Conservation (phyloP, 805 yeast species). For the Cyberlindnera mycetangii region DNA sequence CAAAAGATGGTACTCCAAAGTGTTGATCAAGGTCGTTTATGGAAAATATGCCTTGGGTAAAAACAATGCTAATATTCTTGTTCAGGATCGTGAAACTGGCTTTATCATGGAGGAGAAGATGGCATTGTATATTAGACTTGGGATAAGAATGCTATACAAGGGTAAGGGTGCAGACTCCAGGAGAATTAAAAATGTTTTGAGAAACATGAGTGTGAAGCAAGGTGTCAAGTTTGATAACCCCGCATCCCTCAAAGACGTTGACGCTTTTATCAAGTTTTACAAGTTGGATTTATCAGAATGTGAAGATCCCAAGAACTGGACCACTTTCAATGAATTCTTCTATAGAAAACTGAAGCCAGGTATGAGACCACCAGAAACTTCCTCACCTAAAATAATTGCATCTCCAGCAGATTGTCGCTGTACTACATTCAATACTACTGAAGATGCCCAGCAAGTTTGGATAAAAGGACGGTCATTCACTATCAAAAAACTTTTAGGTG, state of each 20-base stretch:
- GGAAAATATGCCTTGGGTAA: slow-evolving; percentile 86
- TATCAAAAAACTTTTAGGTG: slow-evolving; percentile 54
- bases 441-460: slow-evolving; percentile 75
- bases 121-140: slow-evolving; percentile 83
- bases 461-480: slow-evolving; percentile 82
- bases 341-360: slow-evolving; percentile 72
- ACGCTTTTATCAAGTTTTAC: slow-evolving; percentile 78
- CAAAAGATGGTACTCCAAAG: slow-evolving; percentile 83
- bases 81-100: slow-evolving; percentile 89
- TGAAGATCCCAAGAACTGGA: slow-evolving; percentile 45
- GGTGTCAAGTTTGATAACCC: slow-evolving; percentile 81
- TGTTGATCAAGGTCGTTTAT: slow-evolving; percentile 78
- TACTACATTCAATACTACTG: slow-evolving; percentile 59
- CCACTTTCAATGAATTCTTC: slow-evolving; percentile 86
- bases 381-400: slow-evolving; percentile 13
- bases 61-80: slow-evolving; percentile 90
- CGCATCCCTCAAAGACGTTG: slow-evolving; percentile 61
- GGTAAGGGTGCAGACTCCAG: slow-evolving; percentile 64
- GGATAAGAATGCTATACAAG: slow-evolving; percentile 78
- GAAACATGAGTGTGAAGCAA: slow-evolving; percentile 69
- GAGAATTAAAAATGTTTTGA: slow-evolving; percentile 57
- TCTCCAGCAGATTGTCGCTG: slow-evolving; percentile 85
- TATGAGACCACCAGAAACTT: slow-evolving; percentile 64
- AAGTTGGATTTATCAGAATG: slow-evolving; percentile 75
- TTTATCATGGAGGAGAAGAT: slow-evolving; percentile 89